These are phyloP conservation scores for Polysphondylium violaceum DNA, from an alignment of 78 protist species.

Conservation along the genomic window DNA sequence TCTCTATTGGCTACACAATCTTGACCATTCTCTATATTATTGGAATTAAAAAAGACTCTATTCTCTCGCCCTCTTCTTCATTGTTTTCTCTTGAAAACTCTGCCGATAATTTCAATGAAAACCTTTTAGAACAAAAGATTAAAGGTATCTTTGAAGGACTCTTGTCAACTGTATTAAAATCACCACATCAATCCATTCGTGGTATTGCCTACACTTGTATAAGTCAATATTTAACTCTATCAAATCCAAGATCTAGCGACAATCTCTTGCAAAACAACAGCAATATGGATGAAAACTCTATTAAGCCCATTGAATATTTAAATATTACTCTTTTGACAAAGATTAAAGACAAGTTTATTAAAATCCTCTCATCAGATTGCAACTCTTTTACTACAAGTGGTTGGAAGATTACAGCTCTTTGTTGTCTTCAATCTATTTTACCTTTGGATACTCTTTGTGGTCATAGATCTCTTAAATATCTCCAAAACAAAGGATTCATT, in stretches of 20 bases:
- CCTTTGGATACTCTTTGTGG: constrained; percentile 20
- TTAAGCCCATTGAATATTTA: not conserved
- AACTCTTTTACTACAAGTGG: constrained; percentile 34
- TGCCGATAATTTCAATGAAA: too few relatives aligned
- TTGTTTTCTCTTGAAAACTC: not conserved
- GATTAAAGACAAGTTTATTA: constrained; percentile 57
- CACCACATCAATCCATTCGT: constrained; percentile 64
- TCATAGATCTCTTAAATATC: not conserved
- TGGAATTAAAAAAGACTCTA: constrained; percentile 16
- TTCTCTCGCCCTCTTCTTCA: not conserved
- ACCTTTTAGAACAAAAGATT: constrained; percentile 37
- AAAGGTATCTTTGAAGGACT: constrained; percentile 59
- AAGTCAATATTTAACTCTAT: constrained; percentile 25
- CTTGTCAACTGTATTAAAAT: constrained; percentile 30
- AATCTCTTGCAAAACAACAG: not conserved
- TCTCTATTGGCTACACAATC: constrained; percentile 47
- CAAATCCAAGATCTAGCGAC: not conserved
- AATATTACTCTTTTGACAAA: constrained; percentile 21
- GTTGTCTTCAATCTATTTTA: constrained; percentile 32
- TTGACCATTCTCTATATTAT: constrained; percentile 11
- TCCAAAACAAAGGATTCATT: constrained; percentile 33
- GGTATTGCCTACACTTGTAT: constrained; percentile 59
- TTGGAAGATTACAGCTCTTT: constrained; percentile 60
- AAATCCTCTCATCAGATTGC: constrained; percentile 40
- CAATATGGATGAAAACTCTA: not conserved